Evolutionary conservation across 805 yeast genomes (phyloP), one percentile per base, ranked within the genome.

Genomic region (Yarrowia yakushimensis): DNA sequence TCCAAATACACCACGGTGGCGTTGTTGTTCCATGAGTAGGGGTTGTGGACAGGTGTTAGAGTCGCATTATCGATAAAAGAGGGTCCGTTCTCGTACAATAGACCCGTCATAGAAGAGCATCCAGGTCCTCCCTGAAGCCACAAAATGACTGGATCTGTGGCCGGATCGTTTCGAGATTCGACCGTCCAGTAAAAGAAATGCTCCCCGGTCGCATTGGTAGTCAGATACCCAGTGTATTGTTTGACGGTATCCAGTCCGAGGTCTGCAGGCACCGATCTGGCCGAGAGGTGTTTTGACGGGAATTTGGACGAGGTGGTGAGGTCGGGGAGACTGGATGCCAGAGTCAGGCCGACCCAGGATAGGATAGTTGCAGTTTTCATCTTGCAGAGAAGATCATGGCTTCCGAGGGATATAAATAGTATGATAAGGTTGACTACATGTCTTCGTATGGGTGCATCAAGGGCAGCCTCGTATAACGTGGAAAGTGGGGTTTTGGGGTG

Each of bases 111-210:
- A 1, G 93, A 86, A 13, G 91, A 85, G 73, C 93, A 87, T 1
- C 96, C 96, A 50, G 96, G 96, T 3, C 96, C 96, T 66, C 96
- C 96, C 71, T 87, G 88, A 69, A 88, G 78, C 93, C 94, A 88
- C 68, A 89, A 77, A 62, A 89, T 80, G 39, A 88, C 77, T 0
- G 96, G 96, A 74, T 88, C 96, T 63, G 78, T 87, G 64, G 76
- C 75, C 3, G 96, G 94, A 71, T 87, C 90, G 72, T 85, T 86
- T 79, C 93, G 82, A 63, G 90, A 85, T 73, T 88, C 96, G 68
- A 89, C 89, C 68, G 85, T 85, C 90, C 92, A 79, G 68, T 77
- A 80, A 76, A 87, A 88, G 71, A 89, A 85, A 73, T 88, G 94
- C 73, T 88, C 87, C 4, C 55, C 55, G 69, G 87, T 93, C 66